Base-by-base conservation (phyloP, 108 stramenopile genomes). In the Mayamaea pseudoterrestris region DNA sequence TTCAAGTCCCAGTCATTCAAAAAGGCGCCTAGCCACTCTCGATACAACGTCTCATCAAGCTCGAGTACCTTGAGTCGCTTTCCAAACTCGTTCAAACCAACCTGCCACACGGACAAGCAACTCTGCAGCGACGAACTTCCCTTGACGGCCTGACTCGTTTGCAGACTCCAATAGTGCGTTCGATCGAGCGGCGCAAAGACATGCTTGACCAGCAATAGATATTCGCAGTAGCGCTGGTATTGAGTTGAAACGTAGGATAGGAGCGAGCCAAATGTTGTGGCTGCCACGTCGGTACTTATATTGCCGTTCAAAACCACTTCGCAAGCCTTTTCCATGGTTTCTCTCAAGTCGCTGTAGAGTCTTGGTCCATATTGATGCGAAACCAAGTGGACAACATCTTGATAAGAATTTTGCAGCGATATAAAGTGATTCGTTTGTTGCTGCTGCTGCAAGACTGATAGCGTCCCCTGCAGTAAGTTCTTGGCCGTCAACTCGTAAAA, bases 341-440 rank as follows among this genome's bases (percentile, higher is more conserved):
- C 36, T 16, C 71, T 50, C 16, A 83, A 48, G 27, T 80, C 82
- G 13, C 47, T 25, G 47, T 89, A 89, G 47, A 89, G 41, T 20
- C 64, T 37, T 2, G 77, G 65, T 1, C 87, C 87, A 53, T 57
- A 83, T 52, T 73, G 57, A 37, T 89, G 87, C 26, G 61, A 67
- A 17, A 70, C 64, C 29, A 89, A 57, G 55, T 83, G 66, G 35
- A 81, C 76, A 0, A 89, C 87, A 22, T 65, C 55, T 30, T 65
- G 57, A 37, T 89, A 89, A 22, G 80, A 58, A 56, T 83, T 75
- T 47, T 89, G 81, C 16, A 65, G 34, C 27, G 57, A 57, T n/a
- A 65, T 44, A 45, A 31, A 36, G 27, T 17, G 12, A 4, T n/a
- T 13, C 11, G 1, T 30, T 6, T 35, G 18, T 8, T 31, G 22